A percentile compares a stretch with the other conserved stretches of the same genome.
Conservation (phyloP, 73 alveolate species). For the Blepharisma japonicum region DNA sequence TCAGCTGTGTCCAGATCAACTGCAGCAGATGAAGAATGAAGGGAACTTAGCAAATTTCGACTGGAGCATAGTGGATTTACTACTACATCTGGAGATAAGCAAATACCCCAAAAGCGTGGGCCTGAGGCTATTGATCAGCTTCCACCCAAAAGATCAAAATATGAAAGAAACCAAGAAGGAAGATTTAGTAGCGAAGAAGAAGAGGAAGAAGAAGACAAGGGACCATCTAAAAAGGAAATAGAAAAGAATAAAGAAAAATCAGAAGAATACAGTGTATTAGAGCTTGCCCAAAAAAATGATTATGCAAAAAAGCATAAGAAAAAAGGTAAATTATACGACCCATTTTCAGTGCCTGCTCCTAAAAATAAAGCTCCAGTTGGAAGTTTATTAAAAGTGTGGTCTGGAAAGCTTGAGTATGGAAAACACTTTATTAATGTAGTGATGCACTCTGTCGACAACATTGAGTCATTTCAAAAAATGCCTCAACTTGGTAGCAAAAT, state of each 20-base stretch:
- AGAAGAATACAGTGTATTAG: constrained; percentile 8
- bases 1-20: background rate
- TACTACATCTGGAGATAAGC: background rate
- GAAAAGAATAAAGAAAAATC: background rate
- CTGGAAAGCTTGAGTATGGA: constrained; percentile 16
- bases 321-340: constrained; percentile 17
- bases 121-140: background rate
- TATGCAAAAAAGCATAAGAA: background rate
- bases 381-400: constrained; percentile 12
- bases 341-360: constrained; percentile 1
- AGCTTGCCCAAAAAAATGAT: constrained; percentile 10
- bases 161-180: constrained; percentile 27
- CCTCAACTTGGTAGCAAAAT: background rate
- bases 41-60: constrained; percentile 18
- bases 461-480: constrained; percentile 6
- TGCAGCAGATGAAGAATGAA: background rate
- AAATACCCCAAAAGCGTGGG: background rate
- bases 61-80: constrained; percentile 12
- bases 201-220: background rate
- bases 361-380: constrained; percentile 10
- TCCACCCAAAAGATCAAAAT: constrained; percentile 4
- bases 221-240: too few species aligned
- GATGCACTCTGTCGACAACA: constrained; percentile 10
- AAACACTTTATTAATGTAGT: background rate
- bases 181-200: constrained; percentile 21